phyloP scores from a whole-genome alignment of 2,329 filamentous ascomycete species.

The Pseudogymnoascus sp. region DNA sequence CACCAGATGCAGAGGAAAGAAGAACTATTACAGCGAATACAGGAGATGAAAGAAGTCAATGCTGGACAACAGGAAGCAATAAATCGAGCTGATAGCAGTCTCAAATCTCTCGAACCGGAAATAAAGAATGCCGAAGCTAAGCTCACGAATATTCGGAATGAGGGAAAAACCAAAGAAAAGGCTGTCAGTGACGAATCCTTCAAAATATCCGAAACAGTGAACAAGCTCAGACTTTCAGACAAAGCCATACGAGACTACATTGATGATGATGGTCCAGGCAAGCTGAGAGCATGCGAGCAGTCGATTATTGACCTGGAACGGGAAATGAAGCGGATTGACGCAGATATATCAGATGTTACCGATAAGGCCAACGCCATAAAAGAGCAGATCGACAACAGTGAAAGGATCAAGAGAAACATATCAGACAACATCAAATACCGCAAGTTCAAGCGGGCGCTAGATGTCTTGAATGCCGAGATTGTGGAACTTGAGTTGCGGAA shows the following conservation, averaged over 20 bases:
- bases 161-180: conserved; percentile 65
- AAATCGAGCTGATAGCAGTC: conserved; percentile 60
- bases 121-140: conserved; percentile 68
- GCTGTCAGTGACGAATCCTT: conserved; percentile 64
- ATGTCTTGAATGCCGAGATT: conserved; percentile 63
- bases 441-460: conserved; percentile 61
- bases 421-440: conserved; percentile 83
- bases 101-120: conserved; percentile 67
- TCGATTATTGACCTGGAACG: conserved; percentile 63
- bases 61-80: conserved; percentile 63
- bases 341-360: conserved; percentile 60
- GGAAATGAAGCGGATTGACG: conserved; percentile 57
- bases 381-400: conserved; percentile 69
- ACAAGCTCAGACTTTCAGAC: conserved; percentile 69
- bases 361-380: conserved; percentile 70
- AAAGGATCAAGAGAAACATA: conserved; percentile 79
- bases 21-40: conserved; percentile 62
- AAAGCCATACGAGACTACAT: conserved; percentile 74
- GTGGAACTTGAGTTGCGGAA: conserved; percentile 67
- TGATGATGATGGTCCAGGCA: conserved; percentile 63
- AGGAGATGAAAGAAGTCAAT: conserved; percentile 63
- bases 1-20: conserved; percentile 78
- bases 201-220: conserved; percentile 64
- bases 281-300: conserved; percentile 61
- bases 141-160: conserved; percentile 68